Conservation (phyloP, 2,329 filamentous ascomycete species). For the Diplodia sapinea region DNA sequence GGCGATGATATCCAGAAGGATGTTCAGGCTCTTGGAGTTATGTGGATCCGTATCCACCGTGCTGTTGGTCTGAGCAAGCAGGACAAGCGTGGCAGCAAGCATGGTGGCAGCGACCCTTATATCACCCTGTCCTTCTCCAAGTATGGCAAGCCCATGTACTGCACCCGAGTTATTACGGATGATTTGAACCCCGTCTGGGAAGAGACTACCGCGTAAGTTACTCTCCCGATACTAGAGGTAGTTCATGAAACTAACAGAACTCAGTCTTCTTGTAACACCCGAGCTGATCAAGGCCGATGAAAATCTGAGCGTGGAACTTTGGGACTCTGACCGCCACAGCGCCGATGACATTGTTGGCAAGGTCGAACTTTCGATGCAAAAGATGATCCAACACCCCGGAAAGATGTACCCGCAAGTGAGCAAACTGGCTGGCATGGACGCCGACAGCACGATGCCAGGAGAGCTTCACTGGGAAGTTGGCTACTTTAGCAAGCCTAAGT, state of each 20-base stretch:
- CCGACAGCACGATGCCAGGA: conserved; percentile 87
- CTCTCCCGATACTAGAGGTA: no score
- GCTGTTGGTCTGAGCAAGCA: conserved; percentile 90
- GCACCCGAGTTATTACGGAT: conserved; percentile 93
- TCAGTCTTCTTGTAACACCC: conserved; percentile 74
- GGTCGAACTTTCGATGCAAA: conserved; percentile 89
- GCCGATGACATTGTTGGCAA: conserved; percentile 96
- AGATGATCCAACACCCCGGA: conserved; percentile 91
- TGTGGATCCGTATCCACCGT: conserved; percentile 91
- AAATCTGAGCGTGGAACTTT: conserved; percentile 89
- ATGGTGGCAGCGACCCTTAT: conserved; percentile 92
- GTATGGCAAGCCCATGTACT: conserved; percentile 97
- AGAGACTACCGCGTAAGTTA: conserved; percentile 70
- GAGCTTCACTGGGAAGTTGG: conserved; percentile 96
- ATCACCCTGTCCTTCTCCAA: conserved; percentile 95
- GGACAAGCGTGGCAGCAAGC: conserved; percentile 78
- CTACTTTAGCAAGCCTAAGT: conserved; percentile 89
- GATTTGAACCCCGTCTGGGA: conserved; percentile 93
- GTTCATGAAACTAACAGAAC: not conserved
- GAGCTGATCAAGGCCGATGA: conserved; percentile 94
- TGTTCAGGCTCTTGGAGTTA: conserved; percentile 80
- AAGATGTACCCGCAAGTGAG: conserved; percentile 92
- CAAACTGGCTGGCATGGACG: conserved; percentile 79
- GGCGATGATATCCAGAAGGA: conserved; percentile 94
- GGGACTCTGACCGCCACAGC: conserved; percentile 92